A percentile compares a stretch with the other conserved stretches of the same genome.
These are phyloP conservation scores for Erucastrum elatum DNA, from an alignment of 345 rosid genomes.

Conservation along the genomic window DNA sequence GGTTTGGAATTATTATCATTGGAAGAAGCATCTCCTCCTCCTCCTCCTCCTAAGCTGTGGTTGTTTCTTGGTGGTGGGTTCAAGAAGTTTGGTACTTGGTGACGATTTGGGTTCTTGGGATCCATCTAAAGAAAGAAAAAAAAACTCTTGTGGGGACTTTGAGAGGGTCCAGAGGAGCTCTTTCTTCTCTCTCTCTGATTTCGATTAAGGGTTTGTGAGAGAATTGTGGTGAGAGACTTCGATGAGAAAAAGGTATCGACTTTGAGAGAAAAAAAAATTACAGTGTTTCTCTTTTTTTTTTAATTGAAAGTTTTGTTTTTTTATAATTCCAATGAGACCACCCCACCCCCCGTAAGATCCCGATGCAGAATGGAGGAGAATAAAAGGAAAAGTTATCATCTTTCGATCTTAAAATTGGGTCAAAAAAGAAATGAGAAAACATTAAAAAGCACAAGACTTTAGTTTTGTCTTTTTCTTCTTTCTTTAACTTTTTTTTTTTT, in stretches of 20 bases:
- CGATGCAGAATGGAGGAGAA: constrained; percentile 38
- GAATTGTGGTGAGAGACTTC: constrained; percentile 35
- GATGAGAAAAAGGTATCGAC: constrained; percentile 55
- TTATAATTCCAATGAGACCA: constrained; percentile 16
- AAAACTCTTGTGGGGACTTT: constrained; percentile 42
- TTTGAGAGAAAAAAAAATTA: constrained; percentile 41
- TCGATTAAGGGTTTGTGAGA: constrained; percentile 32
- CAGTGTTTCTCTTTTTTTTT: constrained; percentile 46
- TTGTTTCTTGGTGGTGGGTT: constrained; percentile 45
- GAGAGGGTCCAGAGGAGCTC: constrained; percentile 1
- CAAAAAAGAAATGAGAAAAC: constrained; percentile 39
- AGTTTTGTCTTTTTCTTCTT: constrained; percentile 32
- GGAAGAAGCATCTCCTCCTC: constrained; percentile 26
- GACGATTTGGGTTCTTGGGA: constrained; percentile 46
- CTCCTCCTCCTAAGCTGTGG: too few relatives aligned
- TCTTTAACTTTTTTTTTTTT: neutral
- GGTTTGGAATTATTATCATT: constrained; percentile 42
- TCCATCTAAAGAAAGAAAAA: constrained; percentile 29
- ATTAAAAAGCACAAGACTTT: constrained; percentile 30
- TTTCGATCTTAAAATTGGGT: constrained; percentile 35
- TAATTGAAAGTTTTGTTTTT: neutral
- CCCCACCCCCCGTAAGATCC: constrained; percentile 31
- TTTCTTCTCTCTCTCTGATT: neutral
- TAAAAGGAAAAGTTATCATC: constrained; percentile 30
- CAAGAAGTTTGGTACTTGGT: constrained; percentile 62